Percentiles rank a stretch among this genome's conserved stretches.
Conservation (phyloP, 257 asterid genomes). For the Fraxinus pennsylvanica region DNA sequence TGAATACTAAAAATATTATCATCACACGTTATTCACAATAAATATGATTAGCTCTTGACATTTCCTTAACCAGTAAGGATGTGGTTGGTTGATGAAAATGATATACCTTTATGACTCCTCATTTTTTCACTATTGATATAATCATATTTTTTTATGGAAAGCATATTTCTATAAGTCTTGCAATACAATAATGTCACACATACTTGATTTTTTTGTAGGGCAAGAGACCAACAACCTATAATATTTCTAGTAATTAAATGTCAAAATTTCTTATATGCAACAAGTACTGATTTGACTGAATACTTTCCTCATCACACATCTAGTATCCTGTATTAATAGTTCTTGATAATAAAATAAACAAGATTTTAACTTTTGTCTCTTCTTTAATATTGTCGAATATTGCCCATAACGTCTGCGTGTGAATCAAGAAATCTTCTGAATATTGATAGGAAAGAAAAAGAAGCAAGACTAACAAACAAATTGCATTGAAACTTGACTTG, state of each 20-base stretch:
- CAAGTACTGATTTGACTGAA: too few species aligned
- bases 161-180: background rate
- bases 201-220: background rate
- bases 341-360: too few species aligned
- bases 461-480: background rate
- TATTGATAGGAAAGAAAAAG: background rate
- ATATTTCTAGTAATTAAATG: background rate
- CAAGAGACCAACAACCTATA: background rate
- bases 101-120: background rate
- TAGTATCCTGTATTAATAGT: too few species aligned
- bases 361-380: too few species aligned
- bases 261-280: too few species aligned
- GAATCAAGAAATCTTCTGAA: too few species aligned
- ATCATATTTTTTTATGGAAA: background rate
- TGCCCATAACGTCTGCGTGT: too few species aligned
- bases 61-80: background rate
- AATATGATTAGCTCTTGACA: background rate
- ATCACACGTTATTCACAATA: too few species aligned
- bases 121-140: background rate
- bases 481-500: background rate
- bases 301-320: too few species aligned
- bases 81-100: conserved; percentile 17
- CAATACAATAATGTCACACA: background rate
- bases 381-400: too few species aligned
- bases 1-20: too few species aligned